Conservation (phyloP, 345 rosid species). For the Jatropha curcas region DNA sequence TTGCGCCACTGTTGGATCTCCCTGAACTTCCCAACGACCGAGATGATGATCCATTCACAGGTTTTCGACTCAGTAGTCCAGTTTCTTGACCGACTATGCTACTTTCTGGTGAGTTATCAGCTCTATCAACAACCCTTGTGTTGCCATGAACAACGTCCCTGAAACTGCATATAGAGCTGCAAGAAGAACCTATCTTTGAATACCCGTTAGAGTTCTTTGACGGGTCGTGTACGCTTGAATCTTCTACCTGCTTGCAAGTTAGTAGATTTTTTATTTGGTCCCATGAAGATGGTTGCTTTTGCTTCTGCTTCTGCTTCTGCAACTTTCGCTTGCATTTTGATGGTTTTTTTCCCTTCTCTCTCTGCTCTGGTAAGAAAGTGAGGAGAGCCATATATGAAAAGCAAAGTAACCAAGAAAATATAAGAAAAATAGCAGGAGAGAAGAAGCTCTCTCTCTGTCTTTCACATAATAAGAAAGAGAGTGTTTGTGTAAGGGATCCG, state of each 20-base stretch:
- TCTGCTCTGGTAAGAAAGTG: conserved; percentile 46
- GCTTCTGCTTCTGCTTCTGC: conserved; percentile 43
- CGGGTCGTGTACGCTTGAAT: conserved; percentile 73
- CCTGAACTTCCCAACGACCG: conserved; percentile 53
- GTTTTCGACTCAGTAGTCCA: conserved; percentile 57
- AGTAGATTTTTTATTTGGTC: conserved; percentile 94
- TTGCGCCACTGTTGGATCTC: conserved; percentile 49
- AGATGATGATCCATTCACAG: conserved; percentile 36
- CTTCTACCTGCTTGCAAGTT: conserved; percentile 85
- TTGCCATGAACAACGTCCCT: conserved; percentile 83
- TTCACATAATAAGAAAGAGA: neutral
- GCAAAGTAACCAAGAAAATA: conserved; percentile 10
- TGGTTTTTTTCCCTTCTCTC: conserved; percentile 23
- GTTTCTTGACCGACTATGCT: conserved; percentile 66
- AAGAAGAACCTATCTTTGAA: conserved; percentile 64
- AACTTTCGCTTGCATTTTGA: conserved; percentile 32
- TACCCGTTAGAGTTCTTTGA: conserved; percentile 46
- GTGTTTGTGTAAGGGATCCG: conserved; percentile 36
- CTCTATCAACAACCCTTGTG: conserved; percentile 91
- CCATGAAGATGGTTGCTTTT: conserved; percentile 82
- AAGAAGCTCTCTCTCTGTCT: conserved; percentile 7
- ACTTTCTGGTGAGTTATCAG: conserved; percentile 87
- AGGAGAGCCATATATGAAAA: conserved; percentile 74
- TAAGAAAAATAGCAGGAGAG: neutral
- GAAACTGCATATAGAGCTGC: conserved; percentile 87